Percentiles rank a stretch among this genome's conserved stretches.
phyloP scores from a whole-genome alignment of 805 yeast species.

The Jamesozyma jinghongensis region DNA sequence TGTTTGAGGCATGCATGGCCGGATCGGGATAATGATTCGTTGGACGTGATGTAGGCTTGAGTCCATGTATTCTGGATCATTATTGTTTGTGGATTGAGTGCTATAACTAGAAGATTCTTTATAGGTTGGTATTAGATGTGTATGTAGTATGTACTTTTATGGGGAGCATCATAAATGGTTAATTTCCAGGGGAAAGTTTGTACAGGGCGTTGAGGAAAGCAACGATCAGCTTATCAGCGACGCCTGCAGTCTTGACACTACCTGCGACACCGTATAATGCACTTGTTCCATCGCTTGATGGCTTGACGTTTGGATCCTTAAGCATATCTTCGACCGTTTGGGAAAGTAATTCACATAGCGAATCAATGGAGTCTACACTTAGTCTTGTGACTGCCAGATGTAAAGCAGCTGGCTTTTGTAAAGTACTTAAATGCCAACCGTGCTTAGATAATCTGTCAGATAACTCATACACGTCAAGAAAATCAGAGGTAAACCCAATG shows the following conservation, averaged over 20 bases:
- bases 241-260: constrained; percentile 70
- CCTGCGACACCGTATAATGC: constrained; percentile 96
- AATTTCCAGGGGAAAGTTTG: constrained; percentile 33
- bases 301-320: constrained; percentile 9
- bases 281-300: constrained; percentile 56
- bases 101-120: no score
- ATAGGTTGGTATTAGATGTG: no score
- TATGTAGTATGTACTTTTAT: no score
- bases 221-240: constrained; percentile 69
- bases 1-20: no score
- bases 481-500: constrained; percentile 57
- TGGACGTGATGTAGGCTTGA: no score
- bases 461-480: constrained; percentile 63
- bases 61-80: no score
- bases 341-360: constrained; percentile 45
- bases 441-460: constrained; percentile 57
- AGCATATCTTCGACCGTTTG: constrained; percentile 36
- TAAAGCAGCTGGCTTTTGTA: constrained; percentile 85
- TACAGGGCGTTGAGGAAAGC: constrained; percentile 79
- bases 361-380: constrained; percentile 52
- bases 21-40: no score
- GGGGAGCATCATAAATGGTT: no score
- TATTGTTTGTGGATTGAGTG: no score
- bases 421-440: constrained; percentile 76
- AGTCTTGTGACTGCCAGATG: constrained; percentile 83